Evolutionary conservation across 2,329 filamentous ascomycete genomes (phyloP).

Genomic region (Phialophora expanda): DNA sequence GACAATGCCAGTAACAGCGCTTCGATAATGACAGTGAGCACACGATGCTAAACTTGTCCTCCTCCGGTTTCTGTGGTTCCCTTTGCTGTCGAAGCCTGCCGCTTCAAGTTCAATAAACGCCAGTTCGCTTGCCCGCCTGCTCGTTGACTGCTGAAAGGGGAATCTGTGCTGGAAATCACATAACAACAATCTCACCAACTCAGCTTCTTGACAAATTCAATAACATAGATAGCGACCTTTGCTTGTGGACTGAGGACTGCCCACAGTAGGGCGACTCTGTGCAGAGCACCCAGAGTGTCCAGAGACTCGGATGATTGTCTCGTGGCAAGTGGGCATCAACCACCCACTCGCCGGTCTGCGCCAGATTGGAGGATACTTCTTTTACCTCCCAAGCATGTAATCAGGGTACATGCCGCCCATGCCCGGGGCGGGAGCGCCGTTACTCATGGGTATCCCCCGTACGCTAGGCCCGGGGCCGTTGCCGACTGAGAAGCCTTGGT

Average conservation of each 20-base stretch:
- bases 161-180: slow-evolving; percentile 34
- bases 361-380: neutral
- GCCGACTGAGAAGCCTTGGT: slow-evolving; percentile 38
- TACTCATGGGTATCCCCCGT: slow-evolving; percentile 42
- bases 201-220: slow-evolving; percentile 2
- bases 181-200: slow-evolving; percentile 17
- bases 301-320: neutral
- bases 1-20: slow-evolving; percentile 11
- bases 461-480: slow-evolving; percentile 43
- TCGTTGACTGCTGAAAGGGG: slow-evolving; percentile 33
- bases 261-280: neutral
- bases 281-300: neutral
- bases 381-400: slow-evolving; percentile 56
- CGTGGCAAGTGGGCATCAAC: neutral
- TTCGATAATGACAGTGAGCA: slow-evolving; percentile 30
- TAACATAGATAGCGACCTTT: slow-evolving; percentile 1
- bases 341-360: neutral
- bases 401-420: slow-evolving; percentile 51
- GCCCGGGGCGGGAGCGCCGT: slow-evolving; percentile 40
- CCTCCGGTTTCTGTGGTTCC: slow-evolving; percentile 25
- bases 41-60: neutral
- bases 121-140: slow-evolving; percentile 28
- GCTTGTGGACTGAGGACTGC: slow-evolving; percentile 1
- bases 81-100: slow-evolving; percentile 3
- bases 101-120: slow-evolving; percentile 25